These are phyloP conservation scores for Diospyros kaki DNA, from an alignment of 148 eudicot genomes.

Conservation along the genomic window DNA sequence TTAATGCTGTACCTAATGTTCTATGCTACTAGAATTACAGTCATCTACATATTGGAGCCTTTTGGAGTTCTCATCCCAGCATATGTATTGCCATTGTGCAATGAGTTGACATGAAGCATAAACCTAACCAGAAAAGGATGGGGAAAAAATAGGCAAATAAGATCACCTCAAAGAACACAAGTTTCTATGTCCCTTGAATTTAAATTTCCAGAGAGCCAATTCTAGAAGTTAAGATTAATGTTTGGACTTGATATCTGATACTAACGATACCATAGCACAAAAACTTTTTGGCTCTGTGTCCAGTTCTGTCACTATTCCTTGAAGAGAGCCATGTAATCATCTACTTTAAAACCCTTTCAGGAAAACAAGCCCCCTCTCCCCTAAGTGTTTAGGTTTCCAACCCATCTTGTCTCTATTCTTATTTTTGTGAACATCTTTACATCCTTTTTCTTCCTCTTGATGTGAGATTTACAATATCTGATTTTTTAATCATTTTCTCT, in stretches of 20 bases:
- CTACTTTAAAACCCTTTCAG: neutral
- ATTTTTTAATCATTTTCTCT: neutral
- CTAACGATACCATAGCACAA: neutral
- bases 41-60: neutral
- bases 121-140: neutral
- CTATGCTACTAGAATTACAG: too few species aligned
- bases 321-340: neutral
- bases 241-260: neutral
- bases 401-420: too few species aligned
- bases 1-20: too few species aligned
- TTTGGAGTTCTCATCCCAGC: neutral
- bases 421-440: too few species aligned
- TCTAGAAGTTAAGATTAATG: too few species aligned
- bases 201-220: too few species aligned
- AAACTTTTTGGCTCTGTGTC: neutral
- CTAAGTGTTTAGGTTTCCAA: neutral
- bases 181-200: too few species aligned
- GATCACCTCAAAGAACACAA: neutral
- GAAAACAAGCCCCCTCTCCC: neutral
- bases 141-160: neutral
- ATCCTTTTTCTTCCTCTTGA: neutral
- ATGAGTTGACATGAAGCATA: neutral
- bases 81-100: neutral
- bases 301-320: neutral
- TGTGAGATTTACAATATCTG: neutral